Conservation (phyloP, 331 rosid genomes). For the Cucumis variabilis region DNA sequence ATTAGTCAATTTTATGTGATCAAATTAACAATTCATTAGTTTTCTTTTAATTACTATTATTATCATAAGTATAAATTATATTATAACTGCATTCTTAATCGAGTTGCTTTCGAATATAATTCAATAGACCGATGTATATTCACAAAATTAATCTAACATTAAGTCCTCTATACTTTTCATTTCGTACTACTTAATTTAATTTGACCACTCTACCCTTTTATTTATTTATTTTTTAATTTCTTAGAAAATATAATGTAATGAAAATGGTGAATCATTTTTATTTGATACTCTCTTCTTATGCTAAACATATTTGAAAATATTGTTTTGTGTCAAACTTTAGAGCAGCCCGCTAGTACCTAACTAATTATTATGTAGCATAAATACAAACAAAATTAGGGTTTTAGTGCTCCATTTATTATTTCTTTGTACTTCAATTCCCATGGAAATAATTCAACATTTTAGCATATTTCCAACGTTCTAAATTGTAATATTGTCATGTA, state of each 20-base stretch:
- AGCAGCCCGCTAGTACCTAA: not conserved
- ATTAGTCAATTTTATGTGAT: not conserved
- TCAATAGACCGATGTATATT: no score
- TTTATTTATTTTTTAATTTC: not conserved
- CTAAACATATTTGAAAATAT: not conserved
- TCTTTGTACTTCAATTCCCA: not conserved
- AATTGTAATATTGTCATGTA: no score
- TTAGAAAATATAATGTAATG: not conserved
- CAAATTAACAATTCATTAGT: not conserved
- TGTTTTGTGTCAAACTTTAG: not conserved
- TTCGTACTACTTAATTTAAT: no score
- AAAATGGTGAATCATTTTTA: not conserved
- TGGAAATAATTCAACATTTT: not conserved
- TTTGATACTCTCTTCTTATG: not conserved
- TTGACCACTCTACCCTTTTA: not conserved
- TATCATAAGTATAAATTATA: no score
- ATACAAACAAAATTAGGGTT: constrained; percentile 1
- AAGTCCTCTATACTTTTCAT: no score
- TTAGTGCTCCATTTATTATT: not conserved
- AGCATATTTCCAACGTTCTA: not conserved
- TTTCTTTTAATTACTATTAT: no score
- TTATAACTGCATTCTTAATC: not conserved
- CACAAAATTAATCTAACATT: no score
- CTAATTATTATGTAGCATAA: not conserved
- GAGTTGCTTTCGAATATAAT: no score